These are phyloP conservation scores for Dothideomycetes sp. DNA, from an alignment of 2,329 filamentous ascomycete species.

Conservation along the genomic window DNA sequence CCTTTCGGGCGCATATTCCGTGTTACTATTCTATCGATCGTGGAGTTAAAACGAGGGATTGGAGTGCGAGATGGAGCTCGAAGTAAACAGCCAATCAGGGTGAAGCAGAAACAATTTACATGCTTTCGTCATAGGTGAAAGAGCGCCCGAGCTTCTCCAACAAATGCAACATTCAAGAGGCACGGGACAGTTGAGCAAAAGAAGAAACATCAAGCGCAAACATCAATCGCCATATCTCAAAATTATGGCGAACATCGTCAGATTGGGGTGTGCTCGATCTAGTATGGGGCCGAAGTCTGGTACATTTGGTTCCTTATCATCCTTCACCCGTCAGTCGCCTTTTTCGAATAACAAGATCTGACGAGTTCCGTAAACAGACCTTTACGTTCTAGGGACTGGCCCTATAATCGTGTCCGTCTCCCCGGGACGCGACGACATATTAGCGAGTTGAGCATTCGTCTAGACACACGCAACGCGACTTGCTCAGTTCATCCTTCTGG, in stretches of 20 bases:
- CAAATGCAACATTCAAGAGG: not conserved
- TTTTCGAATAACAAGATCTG: too few species aligned
- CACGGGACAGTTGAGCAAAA: conserved; percentile 2
- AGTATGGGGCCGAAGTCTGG: conserved; percentile 84
- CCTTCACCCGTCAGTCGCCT: too few species aligned
- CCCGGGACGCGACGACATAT: conserved; percentile 64
- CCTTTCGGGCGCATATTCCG: conserved; percentile 7
- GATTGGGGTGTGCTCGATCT: conserved; percentile 64
- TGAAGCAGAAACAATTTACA: not conserved
- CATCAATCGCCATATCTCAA: not conserved
- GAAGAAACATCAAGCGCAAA: not conserved
- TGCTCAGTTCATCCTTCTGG: conserved; percentile 88
- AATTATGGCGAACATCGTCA: conserved; percentile 2
- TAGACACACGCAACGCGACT: conserved; percentile 90
- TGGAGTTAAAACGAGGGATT: not conserved
- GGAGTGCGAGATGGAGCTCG: not conserved
- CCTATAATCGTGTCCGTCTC: conserved; percentile 66
- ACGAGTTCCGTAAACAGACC: conserved; percentile 48
- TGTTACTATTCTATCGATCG: not conserved
- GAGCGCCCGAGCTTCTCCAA: conserved; percentile 5
- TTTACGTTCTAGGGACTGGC: conserved; percentile 83
- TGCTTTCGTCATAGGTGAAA: not conserved
- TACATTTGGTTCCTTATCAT: too few species aligned
- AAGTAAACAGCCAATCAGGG: not conserved
- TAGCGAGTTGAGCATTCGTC: conserved; percentile 66